phyloP scores from a whole-genome alignment of 2,329 filamentous ascomycete genomes.

The Aureobasidium sp. region DNA sequence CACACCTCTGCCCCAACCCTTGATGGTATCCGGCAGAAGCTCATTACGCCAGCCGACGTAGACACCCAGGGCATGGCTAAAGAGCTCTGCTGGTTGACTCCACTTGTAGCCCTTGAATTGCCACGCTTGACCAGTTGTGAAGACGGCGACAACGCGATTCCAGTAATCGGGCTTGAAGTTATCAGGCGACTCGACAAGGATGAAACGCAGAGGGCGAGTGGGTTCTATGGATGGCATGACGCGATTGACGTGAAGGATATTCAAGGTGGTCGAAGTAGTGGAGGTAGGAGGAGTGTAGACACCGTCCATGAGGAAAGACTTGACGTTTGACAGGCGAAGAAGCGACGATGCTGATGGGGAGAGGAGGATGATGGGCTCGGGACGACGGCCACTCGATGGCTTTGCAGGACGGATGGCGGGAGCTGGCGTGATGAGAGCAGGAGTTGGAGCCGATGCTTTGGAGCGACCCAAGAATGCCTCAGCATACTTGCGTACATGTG shows the following conservation, averaged over 20 bases:
- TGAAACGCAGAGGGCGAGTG: slow-evolving; percentile 73
- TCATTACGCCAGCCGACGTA: slow-evolving; percentile 91
- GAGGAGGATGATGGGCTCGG: slow-evolving; percentile 88
- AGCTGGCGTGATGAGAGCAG: slow-evolving; percentile 16
- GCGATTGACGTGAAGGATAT: slow-evolving; percentile 80
- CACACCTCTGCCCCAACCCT: slow-evolving; percentile 79
- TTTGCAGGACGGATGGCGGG: slow-evolving; percentile 22
- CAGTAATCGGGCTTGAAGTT: slow-evolving; percentile 98
- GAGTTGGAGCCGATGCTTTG: slow-evolving; percentile 26
- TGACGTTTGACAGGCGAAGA: slow-evolving; percentile 91
- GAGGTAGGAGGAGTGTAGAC: slow-evolving; percentile 65
- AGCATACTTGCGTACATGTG: slow-evolving; percentile 80
- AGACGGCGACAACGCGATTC: slow-evolving; percentile 89
- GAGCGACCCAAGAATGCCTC: slow-evolving; percentile 60
- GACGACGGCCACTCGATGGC: slow-evolving; percentile 33
- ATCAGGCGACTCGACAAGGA: slow-evolving; percentile 85
- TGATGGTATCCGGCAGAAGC: slow-evolving; percentile 65
- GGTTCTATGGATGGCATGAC: slow-evolving; percentile 62
- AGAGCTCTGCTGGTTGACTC: slow-evolving; percentile 79
- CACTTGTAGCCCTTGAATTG: slow-evolving; percentile 99
- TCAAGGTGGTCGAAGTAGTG: slow-evolving; percentile 49
- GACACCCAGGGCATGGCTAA: slow-evolving; percentile 77
- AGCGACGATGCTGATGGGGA: slow-evolving; percentile 93
- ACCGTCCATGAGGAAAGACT: slow-evolving; percentile 82
- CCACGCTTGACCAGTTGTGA: slow-evolving; percentile 96